Conservation (phyloP, 495 filamentous ascomycete species). For the Neurospora pannonica region DNA sequence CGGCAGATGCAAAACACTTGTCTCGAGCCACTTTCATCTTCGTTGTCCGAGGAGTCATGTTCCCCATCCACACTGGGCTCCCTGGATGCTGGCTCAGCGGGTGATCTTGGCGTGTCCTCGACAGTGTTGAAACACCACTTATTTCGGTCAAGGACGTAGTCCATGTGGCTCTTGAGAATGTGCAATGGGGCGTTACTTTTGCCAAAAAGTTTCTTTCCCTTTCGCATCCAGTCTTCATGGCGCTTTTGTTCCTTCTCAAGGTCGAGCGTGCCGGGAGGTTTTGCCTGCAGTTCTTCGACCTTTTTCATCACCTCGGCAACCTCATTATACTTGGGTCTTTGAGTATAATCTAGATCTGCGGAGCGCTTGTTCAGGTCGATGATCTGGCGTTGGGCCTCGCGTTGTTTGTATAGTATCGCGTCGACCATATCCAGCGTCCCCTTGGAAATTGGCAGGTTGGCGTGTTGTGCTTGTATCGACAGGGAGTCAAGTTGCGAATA, state of each 20-base stretch:
- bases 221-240: conserved; percentile 98
- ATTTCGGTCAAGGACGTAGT: conserved; percentile 82
- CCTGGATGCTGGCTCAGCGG: conserved; percentile 84
- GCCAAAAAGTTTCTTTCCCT: conserved; percentile 96
- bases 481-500: conserved; percentile 92
- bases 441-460: conserved; percentile 66
- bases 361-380: conserved; percentile 68
- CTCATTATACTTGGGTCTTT: conserved; percentile 84
- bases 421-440: conserved; percentile 80
- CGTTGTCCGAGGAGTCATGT: conserved; percentile 24
- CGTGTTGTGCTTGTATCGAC: conserved; percentile 61
- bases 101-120: conserved; percentile 74
- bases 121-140: conserved; percentile 81
- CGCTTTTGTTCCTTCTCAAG: conserved; percentile 91
- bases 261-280: conserved; percentile 82
- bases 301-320: conserved; percentile 82
- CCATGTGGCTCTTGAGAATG: conserved; percentile 89
- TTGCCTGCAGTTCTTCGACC: conserved; percentile 79
- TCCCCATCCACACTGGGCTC: conserved; percentile 68
- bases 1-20: conserved; percentile 98
- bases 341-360: conserved; percentile 59
- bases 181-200: conserved; percentile 97
- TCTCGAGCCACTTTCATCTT: not conserved
- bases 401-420: conserved; percentile 89
- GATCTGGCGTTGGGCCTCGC: conserved; percentile 86